Base-by-base conservation (phyloP, 768 basidiomycete genomes). In the Xerocomus brunneocitrinus region DNA sequence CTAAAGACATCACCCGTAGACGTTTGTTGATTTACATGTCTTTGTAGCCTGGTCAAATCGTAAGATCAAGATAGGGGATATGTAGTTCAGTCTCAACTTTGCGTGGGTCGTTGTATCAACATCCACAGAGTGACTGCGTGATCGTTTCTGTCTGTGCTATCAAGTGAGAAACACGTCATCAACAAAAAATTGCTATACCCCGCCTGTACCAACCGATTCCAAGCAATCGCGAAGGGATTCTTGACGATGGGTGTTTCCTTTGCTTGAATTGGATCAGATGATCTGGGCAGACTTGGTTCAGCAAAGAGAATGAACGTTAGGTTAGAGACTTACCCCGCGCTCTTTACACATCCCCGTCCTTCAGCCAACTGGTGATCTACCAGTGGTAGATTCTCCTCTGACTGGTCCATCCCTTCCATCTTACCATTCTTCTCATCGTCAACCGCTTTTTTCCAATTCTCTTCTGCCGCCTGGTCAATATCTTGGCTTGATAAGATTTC, bases 401-500 rank as follows among this genome's bases (percentile, higher is more conserved):
- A 53, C 12, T 39, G 28, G 6, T 50, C 59, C 12, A 36, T 40
- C 19, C 58, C 59, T 44, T 65, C 58, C 6, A 13, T 45, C 41
- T 68, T 63, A 8, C 40, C 55, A 14, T 60, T 34, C 28, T 56
- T 46, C 6, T 32, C 54, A 12, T 59, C 49, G 1, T 52, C 55
- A 10, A 38, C 42, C 9, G 43, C 5, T 28, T 58, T 51, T 30
- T 34, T 46, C 66, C 58, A 65, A n/a, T 67, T 65, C 7, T 54
- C 49, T 44, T 63, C 64, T 27, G 58, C 57, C 8, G 61, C 54
- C 38, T 71, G 62, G 40, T 65, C 63, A 35, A 74, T 70, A 25
- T 71, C 67, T 47, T 73, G 70, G 50, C 67, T 71, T 10, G 65
- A 66, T 22, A 74, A 50, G 39, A 68, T 53, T 27, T 31, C 55